phyloP scores from a whole-genome alignment of 805 yeast genomes.

The Nakazawaea populi region DNA sequence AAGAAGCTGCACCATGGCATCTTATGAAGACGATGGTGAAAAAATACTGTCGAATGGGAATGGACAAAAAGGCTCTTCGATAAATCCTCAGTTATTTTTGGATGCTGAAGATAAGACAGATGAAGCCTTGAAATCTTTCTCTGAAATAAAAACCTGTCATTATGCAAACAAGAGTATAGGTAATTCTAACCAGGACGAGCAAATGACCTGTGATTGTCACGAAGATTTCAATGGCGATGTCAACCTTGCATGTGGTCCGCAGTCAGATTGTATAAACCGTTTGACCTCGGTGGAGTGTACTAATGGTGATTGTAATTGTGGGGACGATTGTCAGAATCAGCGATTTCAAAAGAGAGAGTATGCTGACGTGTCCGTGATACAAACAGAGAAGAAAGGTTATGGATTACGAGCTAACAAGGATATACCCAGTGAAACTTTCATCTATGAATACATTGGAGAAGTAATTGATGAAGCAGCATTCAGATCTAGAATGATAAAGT shows the following conservation, averaged over 20 bases:
- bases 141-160: conserved; percentile 48
- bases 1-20: not conserved
- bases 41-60: not conserved
- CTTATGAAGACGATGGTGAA: conserved; percentile 1
- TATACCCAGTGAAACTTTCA: conserved; percentile 60
- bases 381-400: conserved; percentile 81
- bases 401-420: conserved; percentile 71
- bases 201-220: conserved; percentile 86
- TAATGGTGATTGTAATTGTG: conserved; percentile 65
- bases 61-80: not conserved
- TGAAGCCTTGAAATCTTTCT: conserved; percentile 62
- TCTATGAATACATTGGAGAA: conserved; percentile 92
- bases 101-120: conserved; percentile 52
- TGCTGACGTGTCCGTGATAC: conserved; percentile 73
- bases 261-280: conserved; percentile 87
- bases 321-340: conserved; percentile 77
- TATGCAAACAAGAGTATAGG: conserved; percentile 64
- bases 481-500: conserved; percentile 64
- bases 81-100: conserved; percentile 21
- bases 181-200: conserved; percentile 62
- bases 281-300: conserved; percentile 90
- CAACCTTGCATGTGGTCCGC: conserved; percentile 73
- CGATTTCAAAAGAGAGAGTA: conserved; percentile 76
- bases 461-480: conserved; percentile 80
- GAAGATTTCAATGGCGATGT: conserved; percentile 35